Conservation (phyloP, 345 rosid genomes). For the Erodium maritimum region DNA sequence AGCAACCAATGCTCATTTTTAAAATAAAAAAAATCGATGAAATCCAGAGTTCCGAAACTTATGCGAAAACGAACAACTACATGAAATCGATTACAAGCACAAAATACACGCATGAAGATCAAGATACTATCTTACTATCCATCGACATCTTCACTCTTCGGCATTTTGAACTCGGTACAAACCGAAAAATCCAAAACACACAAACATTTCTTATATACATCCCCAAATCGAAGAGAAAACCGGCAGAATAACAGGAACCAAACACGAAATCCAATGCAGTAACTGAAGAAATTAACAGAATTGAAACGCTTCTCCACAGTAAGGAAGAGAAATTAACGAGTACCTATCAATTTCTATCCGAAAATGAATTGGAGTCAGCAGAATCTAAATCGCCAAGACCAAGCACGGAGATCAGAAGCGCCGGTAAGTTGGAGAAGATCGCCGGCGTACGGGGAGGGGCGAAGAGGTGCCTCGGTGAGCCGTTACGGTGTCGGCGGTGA, state of each 20-base stretch:
- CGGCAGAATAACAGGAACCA: neutral
- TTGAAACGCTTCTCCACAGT: neutral
- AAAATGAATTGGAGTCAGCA: neutral
- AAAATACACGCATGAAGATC: neutral
- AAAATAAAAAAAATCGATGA: neutral
- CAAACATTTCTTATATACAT: too few species aligned
- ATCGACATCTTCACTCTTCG: neutral
- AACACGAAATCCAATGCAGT: neutral
- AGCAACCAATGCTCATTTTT: neutral
- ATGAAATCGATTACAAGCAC: neutral
- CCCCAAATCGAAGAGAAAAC: neutral
- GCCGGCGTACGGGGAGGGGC: slow-evolving; percentile 5
- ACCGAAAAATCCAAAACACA: neutral
- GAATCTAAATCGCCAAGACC: neutral
- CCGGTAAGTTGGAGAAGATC: slow-evolving; percentile 7
- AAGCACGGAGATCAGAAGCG: slow-evolving; percentile 4
- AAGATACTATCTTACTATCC: neutral
- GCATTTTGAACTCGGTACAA: neutral
- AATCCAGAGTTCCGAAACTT: neutral
- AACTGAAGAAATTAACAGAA: neutral
- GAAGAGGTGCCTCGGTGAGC: slow-evolving; percentile 22
- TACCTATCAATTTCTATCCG: slow-evolving; percentile 9
- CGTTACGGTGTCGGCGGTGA: slow-evolving; percentile 33
- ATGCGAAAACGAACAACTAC: neutral
- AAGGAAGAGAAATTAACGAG: neutral